Conservation (phyloP, 2,329 filamentous ascomycete genomes). For the Gyromitra esculenta region DNA sequence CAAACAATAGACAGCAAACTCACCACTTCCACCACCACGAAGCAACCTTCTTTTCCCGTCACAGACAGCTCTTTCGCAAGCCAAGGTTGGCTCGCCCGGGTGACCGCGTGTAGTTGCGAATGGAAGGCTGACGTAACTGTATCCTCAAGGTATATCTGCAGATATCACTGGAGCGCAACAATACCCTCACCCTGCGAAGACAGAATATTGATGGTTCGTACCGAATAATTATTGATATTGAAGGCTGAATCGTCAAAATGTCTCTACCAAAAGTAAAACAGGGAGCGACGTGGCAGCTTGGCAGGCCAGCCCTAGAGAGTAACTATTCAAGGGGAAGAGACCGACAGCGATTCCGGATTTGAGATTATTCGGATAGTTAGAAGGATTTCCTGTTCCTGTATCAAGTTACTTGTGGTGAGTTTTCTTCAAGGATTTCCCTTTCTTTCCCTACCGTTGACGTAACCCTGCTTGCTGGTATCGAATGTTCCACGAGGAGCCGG, state of each 20-base stretch:
- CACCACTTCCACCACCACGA: neutral
- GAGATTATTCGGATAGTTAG: neutral
- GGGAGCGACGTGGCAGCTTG: conserved; percentile 48
- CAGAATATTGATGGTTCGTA: conserved; percentile 27
- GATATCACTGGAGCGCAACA: conserved; percentile 17
- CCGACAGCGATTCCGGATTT: conserved; percentile 7
- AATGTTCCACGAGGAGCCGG: conserved; percentile 45
- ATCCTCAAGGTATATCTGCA: conserved; percentile 31
- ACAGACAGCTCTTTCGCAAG: conserved; percentile 10
- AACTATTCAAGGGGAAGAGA: conserved; percentile 24
- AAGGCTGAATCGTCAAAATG: conserved; percentile 19
- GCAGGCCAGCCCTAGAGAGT: conserved; percentile 8
- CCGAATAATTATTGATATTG: conserved; percentile 23
- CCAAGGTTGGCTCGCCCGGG: neutral
- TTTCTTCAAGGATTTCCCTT: conserved; percentile 11
- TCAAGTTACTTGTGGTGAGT: conserved; percentile 31
- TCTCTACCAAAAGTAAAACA: conserved; percentile 27
- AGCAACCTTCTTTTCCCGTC: conserved; percentile 9
- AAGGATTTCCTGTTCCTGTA: conserved; percentile 14
- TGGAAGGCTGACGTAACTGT: conserved; percentile 25
- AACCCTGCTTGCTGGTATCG: conserved; percentile 40
- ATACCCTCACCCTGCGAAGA: conserved; percentile 11
- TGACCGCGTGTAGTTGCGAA: conserved; percentile 23
- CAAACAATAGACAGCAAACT: conserved; percentile 23
- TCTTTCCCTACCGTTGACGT: conserved; percentile 40